Base-by-base conservation (phyloP, 179 eudicot species). In the Camellia oleifera region DNA sequence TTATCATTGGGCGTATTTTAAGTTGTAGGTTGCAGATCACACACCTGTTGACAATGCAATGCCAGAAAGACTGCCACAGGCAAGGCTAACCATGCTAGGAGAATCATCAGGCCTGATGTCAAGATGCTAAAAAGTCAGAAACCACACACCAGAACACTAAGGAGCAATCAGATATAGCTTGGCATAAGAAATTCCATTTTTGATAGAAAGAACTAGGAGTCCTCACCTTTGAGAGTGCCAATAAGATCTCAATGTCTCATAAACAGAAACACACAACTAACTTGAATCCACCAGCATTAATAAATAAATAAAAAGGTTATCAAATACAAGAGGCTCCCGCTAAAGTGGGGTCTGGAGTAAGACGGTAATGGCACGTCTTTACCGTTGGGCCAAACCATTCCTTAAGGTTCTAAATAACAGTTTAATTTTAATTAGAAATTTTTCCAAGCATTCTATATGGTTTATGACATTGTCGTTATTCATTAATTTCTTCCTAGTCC, bases 1-100 rank as follows among this genome's bases (percentile, higher is more conserved):
- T 12, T 53, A 52, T 5, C 45, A n/a, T 5, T 50, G 57, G 75
- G 60, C 60, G 20, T 50, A 32, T 72, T 7, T 23, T 71, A 11
- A 72, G n/a, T 52, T 69, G 15, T 48, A 23, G 11, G 44, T 12
- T 17, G 32, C 48, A 54, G 2, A 26, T 61, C 53, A 80, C 86
- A 80, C 74, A 92, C 97, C 92, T 82, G 98, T 92, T 74, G 97
- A 94, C 73, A 95, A 94, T 77, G 91, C 94, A 80, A 87, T 80
- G 80, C 95, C 97, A 18, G 95, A 89, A 67, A 93, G 89, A 83
- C 95, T 89, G 45, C 97, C 97, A 81, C 97, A 94, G 79, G 92
- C 87, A 80, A 94, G 95, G 88, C 94, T 93, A 75, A 87, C 88
- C 80, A 82, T 52, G 61, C 78, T 85, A 14, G 90, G 80, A 77